Evolutionary conservation across 352 stramenopile genomes (phyloP), one percentile per base, ranked within the genome.

Genomic region (Phytophthora sp.): DNA sequence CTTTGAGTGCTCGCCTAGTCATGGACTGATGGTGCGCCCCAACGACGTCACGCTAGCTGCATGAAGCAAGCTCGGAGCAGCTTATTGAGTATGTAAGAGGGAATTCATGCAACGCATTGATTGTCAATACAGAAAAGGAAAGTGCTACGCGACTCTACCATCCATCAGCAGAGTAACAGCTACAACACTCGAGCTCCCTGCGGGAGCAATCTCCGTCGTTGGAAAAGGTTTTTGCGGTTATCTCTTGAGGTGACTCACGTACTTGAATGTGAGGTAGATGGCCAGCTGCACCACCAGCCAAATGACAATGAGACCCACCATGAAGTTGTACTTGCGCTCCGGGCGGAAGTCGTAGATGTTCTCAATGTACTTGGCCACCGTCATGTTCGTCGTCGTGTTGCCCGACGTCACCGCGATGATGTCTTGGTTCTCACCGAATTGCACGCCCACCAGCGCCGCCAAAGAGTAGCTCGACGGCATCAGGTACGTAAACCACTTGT

Each of bases 21-120:
- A 84, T 50, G 85, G 85, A 1, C 66, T 92, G 41, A 94, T 92
- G 84, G 82, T 94, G 35, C 77, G 84, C 4, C 67, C 71, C n/a
- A 67, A 68, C 27, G 74, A 86, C 11, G 71, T 82, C 7, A 59
- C 31, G 0, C 41, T 63, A n/a, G 55, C 61, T 43, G 62, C 62
- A 20, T 69, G 13, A 64, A 30, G 10, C 38, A n/a, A n/a, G 18
- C 5, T 9, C 12, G 13, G 28, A n/a, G n/a, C n/a, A n/a, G n/a
- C n/a, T n/a, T n/a, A 21, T 10, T 26, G 27, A 30, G 17, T 11
- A 34, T 9, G 31, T 31, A 17, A 37, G 18, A 37, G n/a, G 27
- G 48, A 55, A 38, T 6, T 8, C 24, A 32, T 44, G 32, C 27
- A 54, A 66, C 57, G 48, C 48, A 66, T 60, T 54, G 49, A 43